Evolutionary conservation across 2,329 filamentous ascomycete species (phyloP).

Genomic region (Pseudocercospora macadamiae): DNA sequence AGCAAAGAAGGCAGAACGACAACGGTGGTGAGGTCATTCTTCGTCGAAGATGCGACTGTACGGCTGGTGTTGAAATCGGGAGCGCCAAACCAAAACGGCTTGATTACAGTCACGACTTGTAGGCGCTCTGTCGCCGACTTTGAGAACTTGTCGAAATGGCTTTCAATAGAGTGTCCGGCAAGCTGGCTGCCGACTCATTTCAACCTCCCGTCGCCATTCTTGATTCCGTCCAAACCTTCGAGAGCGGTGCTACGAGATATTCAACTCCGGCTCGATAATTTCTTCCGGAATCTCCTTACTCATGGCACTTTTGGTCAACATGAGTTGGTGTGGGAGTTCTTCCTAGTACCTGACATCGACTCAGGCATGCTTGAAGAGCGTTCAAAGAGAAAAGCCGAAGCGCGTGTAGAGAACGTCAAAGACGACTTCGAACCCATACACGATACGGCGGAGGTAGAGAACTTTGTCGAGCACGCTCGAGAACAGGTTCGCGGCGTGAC

Average conservation of each 20-base stretch:
- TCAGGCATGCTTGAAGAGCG: constrained; percentile 86
- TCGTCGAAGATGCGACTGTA: constrained; percentile 94
- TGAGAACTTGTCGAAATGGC: constrained; percentile 81
- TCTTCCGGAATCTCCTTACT: constrained; percentile 80
- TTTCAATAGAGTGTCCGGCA: constrained; percentile 87
- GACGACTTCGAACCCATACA: constrained; percentile 84
- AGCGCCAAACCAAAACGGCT: constrained; percentile 76
- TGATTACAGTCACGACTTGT: constrained; percentile 92
- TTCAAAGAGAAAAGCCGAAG: constrained; percentile 82
- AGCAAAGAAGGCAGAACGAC: constrained; percentile 81
- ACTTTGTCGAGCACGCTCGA: constrained; percentile 87
- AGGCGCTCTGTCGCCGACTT: constrained; percentile 86
- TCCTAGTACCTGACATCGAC: constrained; percentile 92
- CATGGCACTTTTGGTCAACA: constrained; percentile 95
- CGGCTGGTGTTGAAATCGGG: constrained; percentile 93
- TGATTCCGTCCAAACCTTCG: constrained; percentile 90
- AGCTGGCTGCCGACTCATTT: constrained; percentile 87
- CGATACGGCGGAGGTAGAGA: constrained; percentile 79
- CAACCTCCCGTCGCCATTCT: constrained; percentile 82
- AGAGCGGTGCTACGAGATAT: constrained; percentile 83
- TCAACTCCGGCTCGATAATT: constrained; percentile 82
- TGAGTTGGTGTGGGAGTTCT: constrained; percentile 99
- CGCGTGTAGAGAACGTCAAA: constrained; percentile 77
- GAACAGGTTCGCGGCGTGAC: constrained; percentile 87
- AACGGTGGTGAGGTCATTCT: constrained; percentile 91